Conservation (phyloP, 306 rosid species). For the Betula pendula region DNA sequence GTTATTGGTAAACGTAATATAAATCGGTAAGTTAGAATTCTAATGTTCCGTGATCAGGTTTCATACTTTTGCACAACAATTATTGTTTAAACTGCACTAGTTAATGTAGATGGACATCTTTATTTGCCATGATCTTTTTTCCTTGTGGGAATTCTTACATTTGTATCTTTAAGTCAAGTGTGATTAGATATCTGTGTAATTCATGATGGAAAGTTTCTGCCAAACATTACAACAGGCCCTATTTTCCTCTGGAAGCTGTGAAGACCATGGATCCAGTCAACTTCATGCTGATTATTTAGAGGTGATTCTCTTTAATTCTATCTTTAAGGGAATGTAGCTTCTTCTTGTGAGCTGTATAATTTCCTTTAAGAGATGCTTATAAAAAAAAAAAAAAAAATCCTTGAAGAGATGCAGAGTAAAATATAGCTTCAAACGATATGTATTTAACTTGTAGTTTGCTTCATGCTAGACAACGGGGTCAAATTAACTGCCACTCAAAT, state of each 20-base stretch:
- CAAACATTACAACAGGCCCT: slow-evolving; percentile 54
- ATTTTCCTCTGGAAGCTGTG: slow-evolving; percentile 62
- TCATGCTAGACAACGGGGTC: not conserved
- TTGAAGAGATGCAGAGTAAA: too few species aligned
- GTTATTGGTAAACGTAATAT: not conserved
- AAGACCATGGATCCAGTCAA: slow-evolving; percentile 48
- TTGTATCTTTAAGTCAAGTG: slow-evolving; percentile 9
- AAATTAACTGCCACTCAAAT: not conserved
- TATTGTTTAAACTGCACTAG: not conserved
- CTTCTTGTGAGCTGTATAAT: not conserved
- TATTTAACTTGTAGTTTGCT: not conserved
- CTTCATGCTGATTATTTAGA: slow-evolving; percentile 76
- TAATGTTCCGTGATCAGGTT: not conserved
- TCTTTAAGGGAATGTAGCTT: not conserved
- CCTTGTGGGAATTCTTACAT: not conserved
- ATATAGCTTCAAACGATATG: not conserved
- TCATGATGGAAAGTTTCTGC: slow-evolving; percentile 14
- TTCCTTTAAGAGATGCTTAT: not conserved
- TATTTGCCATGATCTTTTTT: not conserved
- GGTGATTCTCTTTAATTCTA: slow-evolving; percentile 46
- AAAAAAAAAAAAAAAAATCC: too few species aligned
- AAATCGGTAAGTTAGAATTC: not conserved
- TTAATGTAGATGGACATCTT: not conserved
- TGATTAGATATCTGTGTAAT: slow-evolving; percentile 15
- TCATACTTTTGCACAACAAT: not conserved